These are phyloP conservation scores for Claviceps spartinae DNA, from an alignment of 2,329 filamentous ascomycete species.

Conservation along the genomic window DNA sequence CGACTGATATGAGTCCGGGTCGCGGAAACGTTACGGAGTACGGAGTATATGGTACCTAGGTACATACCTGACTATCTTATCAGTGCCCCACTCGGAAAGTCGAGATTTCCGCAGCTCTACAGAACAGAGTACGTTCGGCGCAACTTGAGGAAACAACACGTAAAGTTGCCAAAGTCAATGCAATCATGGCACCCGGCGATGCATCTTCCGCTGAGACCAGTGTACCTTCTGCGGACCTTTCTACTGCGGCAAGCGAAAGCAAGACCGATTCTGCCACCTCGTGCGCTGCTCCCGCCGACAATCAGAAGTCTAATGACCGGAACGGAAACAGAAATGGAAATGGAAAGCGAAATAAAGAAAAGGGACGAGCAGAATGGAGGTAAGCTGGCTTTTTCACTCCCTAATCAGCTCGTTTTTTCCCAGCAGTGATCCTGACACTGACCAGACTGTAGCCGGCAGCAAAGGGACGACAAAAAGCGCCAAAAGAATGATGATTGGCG, in stretches of 20 bases:
- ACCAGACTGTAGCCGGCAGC: slow-evolving; percentile 22
- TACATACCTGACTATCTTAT: not conserved
- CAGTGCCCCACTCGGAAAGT: not conserved
- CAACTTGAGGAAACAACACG: not conserved
- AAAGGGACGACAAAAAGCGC: slow-evolving; percentile 22
- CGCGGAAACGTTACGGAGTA: too few relatives aligned
- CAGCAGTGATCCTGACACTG: slow-evolving; percentile 12
- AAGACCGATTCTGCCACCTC: not conserved
- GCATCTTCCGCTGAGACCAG: slow-evolving; percentile 16
- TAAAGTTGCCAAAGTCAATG: slow-evolving; percentile 13
- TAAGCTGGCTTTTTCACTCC: not conserved
- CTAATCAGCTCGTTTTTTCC: not conserved
- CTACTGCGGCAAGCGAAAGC: slow-evolving; percentile 5
- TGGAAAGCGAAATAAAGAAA: slow-evolving; percentile 13
- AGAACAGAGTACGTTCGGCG: not conserved
- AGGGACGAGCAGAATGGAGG: slow-evolving; percentile 14
- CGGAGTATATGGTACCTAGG: too few relatives aligned
- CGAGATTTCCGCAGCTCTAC: slow-evolving; percentile 1
- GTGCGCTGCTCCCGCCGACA: not conserved
- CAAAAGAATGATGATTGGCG: slow-evolving; percentile 26
- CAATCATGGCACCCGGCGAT: slow-evolving; percentile 19
- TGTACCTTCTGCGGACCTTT: slow-evolving; percentile 7
- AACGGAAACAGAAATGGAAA: not conserved
- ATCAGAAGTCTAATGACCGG: slow-evolving; percentile 5
- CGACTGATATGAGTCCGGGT: too few relatives aligned